Evolutionary conservation across 2,329 filamentous ascomycete genomes (phyloP).

Genomic region (Aureobasidium subglaciale): DNA sequence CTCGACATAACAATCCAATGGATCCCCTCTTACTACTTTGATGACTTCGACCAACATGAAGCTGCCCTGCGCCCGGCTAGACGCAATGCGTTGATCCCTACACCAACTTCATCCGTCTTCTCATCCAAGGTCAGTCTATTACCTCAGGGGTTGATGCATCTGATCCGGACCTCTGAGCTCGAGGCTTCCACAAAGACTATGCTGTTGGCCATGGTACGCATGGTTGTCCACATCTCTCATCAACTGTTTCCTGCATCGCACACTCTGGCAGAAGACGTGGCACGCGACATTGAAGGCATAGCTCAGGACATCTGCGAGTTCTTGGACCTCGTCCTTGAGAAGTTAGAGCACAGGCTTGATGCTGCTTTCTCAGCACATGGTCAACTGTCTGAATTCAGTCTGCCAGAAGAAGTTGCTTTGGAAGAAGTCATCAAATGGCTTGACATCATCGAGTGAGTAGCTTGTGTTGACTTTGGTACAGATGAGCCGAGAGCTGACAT

Average conservation of each 20-base stretch:
- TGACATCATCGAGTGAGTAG: constrained; percentile 6
- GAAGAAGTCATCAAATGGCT: constrained; percentile 8
- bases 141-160: neutral
- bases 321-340: neutral
- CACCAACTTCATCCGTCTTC: neutral
- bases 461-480: neutral
- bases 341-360: constrained; percentile 1
- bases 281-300: neutral
- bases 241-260: constrained; percentile 13
- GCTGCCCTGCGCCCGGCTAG: neutral
- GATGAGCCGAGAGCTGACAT: neutral
- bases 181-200: neutral
- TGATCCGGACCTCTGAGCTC: neutral
- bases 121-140: neutral
- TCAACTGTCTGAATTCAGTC: neutral
- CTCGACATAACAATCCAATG: neutral
- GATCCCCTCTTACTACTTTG: constrained; percentile 3
- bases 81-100: neutral
- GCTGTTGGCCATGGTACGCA: constrained; percentile 8
- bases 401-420: neutral
- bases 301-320: constrained; percentile 2
- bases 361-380: neutral
- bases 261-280: constrained; percentile 1
- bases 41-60: neutral
- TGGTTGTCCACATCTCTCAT: neutral